These are phyloP conservation scores for Silybum marianum DNA, from an alignment of 129 eudicot genomes.

Conservation along the genomic window DNA sequence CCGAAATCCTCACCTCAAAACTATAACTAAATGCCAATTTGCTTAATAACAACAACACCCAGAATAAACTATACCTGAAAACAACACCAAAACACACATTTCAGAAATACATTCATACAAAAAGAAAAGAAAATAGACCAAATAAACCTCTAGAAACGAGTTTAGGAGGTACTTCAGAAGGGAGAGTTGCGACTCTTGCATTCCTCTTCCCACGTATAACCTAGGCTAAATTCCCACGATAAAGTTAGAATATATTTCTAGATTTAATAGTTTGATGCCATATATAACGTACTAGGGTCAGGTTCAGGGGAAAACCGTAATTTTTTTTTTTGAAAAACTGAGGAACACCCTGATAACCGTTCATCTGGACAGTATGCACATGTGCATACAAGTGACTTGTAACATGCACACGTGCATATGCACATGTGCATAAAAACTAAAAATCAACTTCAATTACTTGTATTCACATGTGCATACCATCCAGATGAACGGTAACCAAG, in stretches of 20 bases:
- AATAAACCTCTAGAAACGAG: conserved; percentile 17
- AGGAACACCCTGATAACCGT: no score
- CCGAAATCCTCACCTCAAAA: conserved; percentile 63
- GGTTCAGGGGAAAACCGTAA: no score
- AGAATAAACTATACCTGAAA: conserved; percentile 80
- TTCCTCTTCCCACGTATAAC: conserved; percentile 90
- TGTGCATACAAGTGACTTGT: no score
- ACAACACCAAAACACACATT: conserved; percentile 24
- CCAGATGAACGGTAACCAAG: no score
- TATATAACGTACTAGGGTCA: neutral
- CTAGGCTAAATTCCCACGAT: conserved; percentile 63
- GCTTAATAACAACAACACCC: conserved; percentile 81
- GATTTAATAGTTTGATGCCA: neutral
- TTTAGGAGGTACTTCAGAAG: conserved; percentile 59
- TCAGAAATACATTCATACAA: conserved; percentile 1
- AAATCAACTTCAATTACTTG: no score
- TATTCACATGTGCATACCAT: no score
- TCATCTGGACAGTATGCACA: no score
- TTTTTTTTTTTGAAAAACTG: no score
- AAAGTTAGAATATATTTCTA: conserved; percentile 21
- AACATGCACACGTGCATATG: no score
- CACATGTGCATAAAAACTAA: no score
- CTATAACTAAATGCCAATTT: conserved; percentile 87
- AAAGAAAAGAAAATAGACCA: conserved; percentile 1
- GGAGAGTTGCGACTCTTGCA: conserved; percentile 93